Evolutionary conservation across 2,329 filamentous ascomycete genomes (phyloP).

Genomic region (Thelonectria blattea): DNA sequence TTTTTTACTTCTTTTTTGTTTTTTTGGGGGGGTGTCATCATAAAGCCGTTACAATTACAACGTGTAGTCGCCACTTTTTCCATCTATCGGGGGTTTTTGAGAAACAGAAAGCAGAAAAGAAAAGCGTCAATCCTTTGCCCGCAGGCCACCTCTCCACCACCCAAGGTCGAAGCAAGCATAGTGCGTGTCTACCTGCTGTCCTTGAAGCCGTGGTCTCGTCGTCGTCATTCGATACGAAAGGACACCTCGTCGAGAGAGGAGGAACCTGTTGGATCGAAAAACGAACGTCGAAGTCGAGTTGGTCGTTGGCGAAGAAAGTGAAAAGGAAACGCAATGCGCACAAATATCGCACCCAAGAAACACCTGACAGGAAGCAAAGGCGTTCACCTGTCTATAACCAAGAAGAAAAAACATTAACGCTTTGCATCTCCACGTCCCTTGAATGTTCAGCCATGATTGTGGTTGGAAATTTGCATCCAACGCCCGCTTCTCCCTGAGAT

Average conservation of each 20-base stretch:
- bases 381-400: constrained; percentile 38
- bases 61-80: constrained; percentile 40
- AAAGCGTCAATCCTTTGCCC: constrained; percentile 10
- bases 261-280: no score
- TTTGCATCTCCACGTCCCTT: constrained; percentile 35
- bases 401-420: constrained; percentile 34
- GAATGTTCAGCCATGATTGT: constrained; percentile 40
- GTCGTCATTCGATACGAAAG: neutral
- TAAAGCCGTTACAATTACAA: constrained; percentile 44
- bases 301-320: constrained; percentile 9
- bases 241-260: neutral
- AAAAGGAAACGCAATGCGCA: constrained; percentile 13
- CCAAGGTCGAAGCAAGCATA: constrained; percentile 18
- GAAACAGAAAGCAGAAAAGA: constrained; percentile 33
- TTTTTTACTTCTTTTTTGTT: constrained; percentile 22
- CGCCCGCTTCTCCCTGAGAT: constrained; percentile 43
- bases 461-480: constrained; percentile 43
- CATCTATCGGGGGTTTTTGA: constrained; percentile 38
- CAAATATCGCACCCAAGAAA: constrained; percentile 37
- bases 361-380: constrained; percentile 34
- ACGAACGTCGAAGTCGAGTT: constrained; percentile 7
- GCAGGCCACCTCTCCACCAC: constrained; percentile 11
- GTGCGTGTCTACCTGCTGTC: constrained; percentile 4
- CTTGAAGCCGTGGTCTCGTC: neutral
- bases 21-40: constrained; percentile 35